Evolutionary conservation across 2,329 filamentous ascomycete genomes (phyloP).

Genomic region (Ceratocystis albifundus): DNA sequence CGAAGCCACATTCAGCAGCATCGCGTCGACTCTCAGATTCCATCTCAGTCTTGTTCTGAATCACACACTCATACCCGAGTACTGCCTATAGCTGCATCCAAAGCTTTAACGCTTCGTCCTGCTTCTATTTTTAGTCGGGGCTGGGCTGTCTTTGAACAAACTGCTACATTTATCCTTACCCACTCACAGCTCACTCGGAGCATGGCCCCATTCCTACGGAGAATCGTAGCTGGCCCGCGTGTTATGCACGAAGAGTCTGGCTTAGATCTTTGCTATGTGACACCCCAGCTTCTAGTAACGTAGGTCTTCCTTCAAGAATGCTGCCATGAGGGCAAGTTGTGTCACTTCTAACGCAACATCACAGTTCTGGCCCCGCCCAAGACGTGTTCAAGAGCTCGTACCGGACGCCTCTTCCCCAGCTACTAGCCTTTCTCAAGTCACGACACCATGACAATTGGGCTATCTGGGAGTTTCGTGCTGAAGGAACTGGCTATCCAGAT

Average conservation of each 20-base stretch:
- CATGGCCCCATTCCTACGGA: conserved; percentile 67
- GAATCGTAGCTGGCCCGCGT: conserved; percentile 82
- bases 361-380: conserved; percentile 76
- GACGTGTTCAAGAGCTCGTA: conserved; percentile 87
- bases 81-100: neutral
- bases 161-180: conserved; percentile 15
- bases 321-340: too few species aligned
- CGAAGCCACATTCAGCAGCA: neutral
- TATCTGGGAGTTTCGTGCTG: conserved; percentile 96
- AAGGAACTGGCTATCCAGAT: conserved; percentile 92
- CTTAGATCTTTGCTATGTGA: conserved; percentile 92
- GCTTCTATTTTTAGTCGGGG: neutral
- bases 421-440: conserved; percentile 77
- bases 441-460: conserved; percentile 79
- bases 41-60: neutral
- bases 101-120: neutral
- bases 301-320: conserved; percentile 29
- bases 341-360: conserved; percentile 26
- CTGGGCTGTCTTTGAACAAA: conserved; percentile 6
- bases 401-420: conserved; percentile 77
- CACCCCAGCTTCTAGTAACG: conserved; percentile 60
- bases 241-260: conserved; percentile 74
- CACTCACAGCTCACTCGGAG: conserved; percentile 17
- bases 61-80: neutral
- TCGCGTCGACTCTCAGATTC: neutral